A percentile compares a stretch with the other conserved stretches of the same genome.
Conservation (phyloP, 257 asterid genomes). For the Fraxinus anomala region DNA sequence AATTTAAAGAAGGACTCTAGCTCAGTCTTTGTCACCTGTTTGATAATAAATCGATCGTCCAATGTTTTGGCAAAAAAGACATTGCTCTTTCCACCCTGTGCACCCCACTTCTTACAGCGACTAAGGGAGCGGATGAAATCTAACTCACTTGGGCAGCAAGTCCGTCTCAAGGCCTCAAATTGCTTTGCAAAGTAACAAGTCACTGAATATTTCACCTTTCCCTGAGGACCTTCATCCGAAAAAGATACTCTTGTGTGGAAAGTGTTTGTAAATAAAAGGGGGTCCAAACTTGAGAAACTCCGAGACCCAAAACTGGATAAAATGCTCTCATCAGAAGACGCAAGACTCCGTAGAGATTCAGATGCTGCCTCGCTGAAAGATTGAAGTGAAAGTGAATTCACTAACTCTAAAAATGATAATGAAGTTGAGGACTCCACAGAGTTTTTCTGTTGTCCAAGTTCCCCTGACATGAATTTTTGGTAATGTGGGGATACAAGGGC, state of each 20-base stretch:
- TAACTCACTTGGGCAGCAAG: conserved; percentile 60
- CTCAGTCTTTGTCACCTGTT: conserved; percentile 79
- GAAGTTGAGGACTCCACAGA: conserved; percentile 49
- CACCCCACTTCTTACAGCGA: conserved; percentile 88
- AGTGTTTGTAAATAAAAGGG: conserved; percentile 41
- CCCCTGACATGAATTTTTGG: conserved; percentile 46
- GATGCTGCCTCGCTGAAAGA: conserved; percentile 51
- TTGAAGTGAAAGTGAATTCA: conserved; percentile 49
- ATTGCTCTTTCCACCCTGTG: conserved; percentile 87
- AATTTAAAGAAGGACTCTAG: conserved; percentile 72
- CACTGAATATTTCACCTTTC: conserved; percentile 66
- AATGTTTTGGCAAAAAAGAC: conserved; percentile 74
- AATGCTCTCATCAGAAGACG: conserved; percentile 45
- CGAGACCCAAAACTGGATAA: conserved; percentile 44
- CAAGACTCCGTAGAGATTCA: conserved; percentile 41
- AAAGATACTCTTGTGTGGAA: conserved; percentile 60
- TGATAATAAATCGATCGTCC: conserved; percentile 78
- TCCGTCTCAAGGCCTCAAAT: conserved; percentile 66
- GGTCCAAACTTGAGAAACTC: conserved; percentile 50
- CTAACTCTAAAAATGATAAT: conserved; percentile 45
- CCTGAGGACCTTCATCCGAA: conserved; percentile 62
- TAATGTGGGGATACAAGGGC: conserved; percentile 60
- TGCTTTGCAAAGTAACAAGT: conserved; percentile 74
- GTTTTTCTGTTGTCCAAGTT: conserved; percentile 45
- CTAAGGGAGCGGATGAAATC: conserved; percentile 74